Percentiles rank a stretch among this genome's conserved stretches.
phyloP scores from a whole-genome alignment of 495 filamentous ascomycete genomes.

The Hyaloscypha bicolor region DNA sequence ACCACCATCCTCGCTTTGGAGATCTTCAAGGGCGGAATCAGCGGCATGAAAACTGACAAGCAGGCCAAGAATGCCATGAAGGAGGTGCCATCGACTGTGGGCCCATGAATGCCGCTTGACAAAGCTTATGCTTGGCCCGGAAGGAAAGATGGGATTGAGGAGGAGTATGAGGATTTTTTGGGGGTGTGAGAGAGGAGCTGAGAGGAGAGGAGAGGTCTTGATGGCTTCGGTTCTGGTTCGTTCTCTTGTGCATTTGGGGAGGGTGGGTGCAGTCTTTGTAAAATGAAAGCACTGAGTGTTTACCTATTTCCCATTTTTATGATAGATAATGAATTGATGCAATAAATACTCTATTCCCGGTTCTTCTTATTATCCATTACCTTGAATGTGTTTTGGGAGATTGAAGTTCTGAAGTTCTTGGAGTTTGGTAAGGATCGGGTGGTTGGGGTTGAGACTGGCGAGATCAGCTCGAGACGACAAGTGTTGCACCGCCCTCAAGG shows the following conservation, averaged over 20 bases:
- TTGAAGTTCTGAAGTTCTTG: not conserved
- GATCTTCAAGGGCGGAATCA: constrained; percentile 40
- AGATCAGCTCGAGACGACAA: not conserved
- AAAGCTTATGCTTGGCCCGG: not conserved
- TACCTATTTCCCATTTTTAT: not conserved
- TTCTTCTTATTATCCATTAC: not conserved
- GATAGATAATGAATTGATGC: constrained; percentile 18
- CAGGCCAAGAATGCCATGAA: constrained; percentile 33
- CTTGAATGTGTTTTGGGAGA: not conserved
- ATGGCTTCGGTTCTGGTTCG: constrained; percentile 4
- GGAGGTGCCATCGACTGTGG: constrained; percentile 13
- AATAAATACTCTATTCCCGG: not conserved
- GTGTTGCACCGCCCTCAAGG: not conserved
- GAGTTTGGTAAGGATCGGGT: not conserved
- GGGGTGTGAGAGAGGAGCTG: not conserved
- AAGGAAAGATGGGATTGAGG: constrained; percentile 11
- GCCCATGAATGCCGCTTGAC: constrained; percentile 12
- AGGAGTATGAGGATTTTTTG: constrained; percentile 16
- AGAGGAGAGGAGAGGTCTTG: not conserved
- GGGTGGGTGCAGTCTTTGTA: not conserved
- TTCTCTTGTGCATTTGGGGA: not conserved
- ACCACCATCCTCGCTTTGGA: constrained; percentile 39
- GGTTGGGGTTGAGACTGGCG: too few species aligned
- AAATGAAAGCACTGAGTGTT: not conserved
- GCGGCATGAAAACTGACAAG: constrained; percentile 24